Base-by-base conservation (phyloP, 768 basidiomycete species). In the Rhizopogon sp. region DNA sequence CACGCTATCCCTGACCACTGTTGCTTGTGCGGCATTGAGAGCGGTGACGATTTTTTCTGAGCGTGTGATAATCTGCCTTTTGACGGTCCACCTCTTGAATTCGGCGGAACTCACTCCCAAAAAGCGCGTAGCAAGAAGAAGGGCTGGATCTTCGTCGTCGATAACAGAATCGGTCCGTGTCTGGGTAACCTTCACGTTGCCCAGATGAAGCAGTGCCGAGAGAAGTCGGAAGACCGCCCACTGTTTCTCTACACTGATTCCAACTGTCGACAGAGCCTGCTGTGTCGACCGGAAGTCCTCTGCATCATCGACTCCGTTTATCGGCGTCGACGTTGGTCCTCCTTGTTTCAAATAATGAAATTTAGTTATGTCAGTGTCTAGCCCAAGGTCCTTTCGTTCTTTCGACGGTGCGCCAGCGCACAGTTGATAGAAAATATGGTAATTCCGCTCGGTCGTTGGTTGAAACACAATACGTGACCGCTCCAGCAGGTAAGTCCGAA, bases 401-500 rank as follows among this genome's bases (percentile, higher is more conserved):
- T 96, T 96, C 22, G 90, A 76, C 2, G 97, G 95, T 9, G 93
- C 93, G 46, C 97, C 97, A 0, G 95, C 90, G 62, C 96, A 93
- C n/a, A 99, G 77, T 69, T 99, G 97, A 73, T 99, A 98, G 79
- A 99, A 99, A 63, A 99, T 98, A 71, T 99, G 97, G 73, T 98
- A 99, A 73, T 99, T 99, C 56, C 97, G 86, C 71, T 99, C 97
- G 43, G 90, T 94, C 56, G 90, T 78, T 16, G 97, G 96, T 71
- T 99, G 97, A 72, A 96, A 98, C 55, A 98, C 95, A 58, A 99
- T 88, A 58, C 97, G 87, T 40, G 97, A 98, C 41, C 97, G 92
- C 68, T 99, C 97, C 58, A 99, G 78, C 31, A 99, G 83, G 75
- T 99, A 99, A 51, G 97, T 99, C 63, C 97, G 86, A 62, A 99